Base-by-base conservation (phyloP, 106 monocot genomes). In the Cymbidium sinense region DNA sequence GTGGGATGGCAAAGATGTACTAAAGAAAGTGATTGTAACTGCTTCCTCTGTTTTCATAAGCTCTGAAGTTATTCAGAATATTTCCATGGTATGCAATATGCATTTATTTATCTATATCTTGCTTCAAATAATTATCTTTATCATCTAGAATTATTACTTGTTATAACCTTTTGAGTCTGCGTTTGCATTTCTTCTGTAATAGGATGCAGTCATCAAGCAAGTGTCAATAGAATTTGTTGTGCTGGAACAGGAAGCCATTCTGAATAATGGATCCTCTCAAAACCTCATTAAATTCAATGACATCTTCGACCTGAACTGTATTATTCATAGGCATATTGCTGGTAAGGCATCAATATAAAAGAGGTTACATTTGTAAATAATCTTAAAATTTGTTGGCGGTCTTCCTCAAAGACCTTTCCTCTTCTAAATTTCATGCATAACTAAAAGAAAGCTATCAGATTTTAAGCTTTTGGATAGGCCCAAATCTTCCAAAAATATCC, bases 161-260 rank as follows among this genome's bases (percentile, higher is more conserved):
- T 69, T 69, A 50, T 15, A 12, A 64, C 21, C 20, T 76, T 44
- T 5, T 76, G 29, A 73, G 67, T 73, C 36, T 70, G 75, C 10
- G 37, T 25, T 33, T 78, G 31, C 7, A 50, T 33, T 50, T 29
- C 61, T 67, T 77, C 18, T 73, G 72, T 62, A 35, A 51, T 76
- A 95, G 95, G 86, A 88, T 81, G 95, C 95, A 61, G 95, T 90
- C 70, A 86, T 88, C 50, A 86, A 74, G 43, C 88, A 87, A 74
- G 76, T 92, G 35, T 80, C 83, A 70, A 86, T 92, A 62, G 95
- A 95, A 71, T 95, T 95, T 81, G 43, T 90, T 21, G 17, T 92
- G 41, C 58, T 95, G 76, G 90, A 92, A 71, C 83, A 84, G 33
- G 80, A 84, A 23, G 54, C 51, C 51, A 70, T 73, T 78, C 54